Evolutionary conservation across 768 basidiomycete genomes (phyloP).

Genomic region (Hydnum rufescens): DNA sequence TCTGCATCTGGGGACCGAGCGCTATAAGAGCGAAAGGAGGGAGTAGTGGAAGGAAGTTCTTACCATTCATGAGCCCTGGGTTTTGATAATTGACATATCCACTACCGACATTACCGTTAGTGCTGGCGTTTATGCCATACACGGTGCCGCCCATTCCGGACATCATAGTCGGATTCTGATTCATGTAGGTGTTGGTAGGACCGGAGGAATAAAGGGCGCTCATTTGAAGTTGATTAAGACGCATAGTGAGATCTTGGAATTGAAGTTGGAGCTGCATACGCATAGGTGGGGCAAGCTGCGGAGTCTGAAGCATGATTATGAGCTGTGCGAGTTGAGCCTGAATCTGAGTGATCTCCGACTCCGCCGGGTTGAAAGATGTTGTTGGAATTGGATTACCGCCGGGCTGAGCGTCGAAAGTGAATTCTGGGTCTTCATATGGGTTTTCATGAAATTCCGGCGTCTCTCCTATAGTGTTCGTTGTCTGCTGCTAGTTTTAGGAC

Average conservation of each 20-base stretch:
- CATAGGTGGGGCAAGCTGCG: not conserved
- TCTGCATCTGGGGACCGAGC: conserved; percentile 31
- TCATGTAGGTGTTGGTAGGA: not conserved
- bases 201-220: not conserved
- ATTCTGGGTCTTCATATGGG: too few relatives aligned
- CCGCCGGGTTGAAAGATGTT: not conserved
- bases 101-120: not conserved
- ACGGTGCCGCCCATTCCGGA: not conserved
- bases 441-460: too few relatives aligned
- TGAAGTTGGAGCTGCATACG: not conserved
- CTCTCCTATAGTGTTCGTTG: too few relatives aligned
- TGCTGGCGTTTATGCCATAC: not conserved
- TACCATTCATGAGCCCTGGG: not conserved
- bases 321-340: not conserved
- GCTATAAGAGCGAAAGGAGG: too few relatives aligned
- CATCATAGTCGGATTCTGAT: not conserved
- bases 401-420: not conserved
- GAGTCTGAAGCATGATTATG: not conserved
- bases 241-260: not conserved
- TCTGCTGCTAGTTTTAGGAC: too few relatives aligned
- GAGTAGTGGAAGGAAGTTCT: not conserved
- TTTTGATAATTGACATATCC: not conserved
- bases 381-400: not conserved
- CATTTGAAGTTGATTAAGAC: not conserved
- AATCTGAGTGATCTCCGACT: not conserved